These are phyloP conservation scores for Saccharomycopsis schoenii DNA, from an alignment of 805 yeast genomes.

Conservation along the genomic window DNA sequence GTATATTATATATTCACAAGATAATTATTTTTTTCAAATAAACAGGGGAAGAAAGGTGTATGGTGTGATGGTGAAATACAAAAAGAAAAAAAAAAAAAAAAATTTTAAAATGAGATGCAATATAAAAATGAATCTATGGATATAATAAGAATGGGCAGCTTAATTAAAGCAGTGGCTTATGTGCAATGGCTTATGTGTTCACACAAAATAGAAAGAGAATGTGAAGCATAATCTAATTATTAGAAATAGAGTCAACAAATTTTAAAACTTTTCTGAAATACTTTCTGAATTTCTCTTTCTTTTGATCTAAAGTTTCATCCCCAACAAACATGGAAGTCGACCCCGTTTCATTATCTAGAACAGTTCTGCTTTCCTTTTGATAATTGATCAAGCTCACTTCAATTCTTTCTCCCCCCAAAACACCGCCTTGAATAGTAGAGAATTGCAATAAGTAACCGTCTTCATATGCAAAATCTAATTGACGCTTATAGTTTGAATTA, in stretches of 20 bases:
- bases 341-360: slow-evolving; percentile 16
- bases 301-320: neutral
- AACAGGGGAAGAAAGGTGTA: no score
- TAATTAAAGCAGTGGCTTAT: neutral
- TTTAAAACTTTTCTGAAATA: slow-evolving; percentile 1
- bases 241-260: slow-evolving; percentile 3
- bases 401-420: slow-evolving; percentile 37
- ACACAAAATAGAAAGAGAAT: neutral
- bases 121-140: neutral
- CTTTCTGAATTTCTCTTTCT: slow-evolving; percentile 3
- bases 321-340: neutral
- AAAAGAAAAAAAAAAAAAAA: neutral
- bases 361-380: neutral
- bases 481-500: slow-evolving; percentile 31
- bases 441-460: slow-evolving; percentile 30
- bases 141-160: no score
- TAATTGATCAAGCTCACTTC: slow-evolving; percentile 38
- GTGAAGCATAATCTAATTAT: neutral
- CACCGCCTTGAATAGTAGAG: slow-evolving; percentile 41
- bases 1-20: no score
- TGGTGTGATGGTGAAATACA: no score
- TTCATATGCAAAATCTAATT: slow-evolving; percentile 30
- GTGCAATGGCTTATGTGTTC: neutral
- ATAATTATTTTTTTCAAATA: no score
- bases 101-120: neutral